A percentile compares a stretch with the other conserved stretches of the same genome.
These are phyloP conservation scores for Salinomyces thailandicus DNA, from an alignment of 2,329 filamentous ascomycete species.

Conservation along the genomic window DNA sequence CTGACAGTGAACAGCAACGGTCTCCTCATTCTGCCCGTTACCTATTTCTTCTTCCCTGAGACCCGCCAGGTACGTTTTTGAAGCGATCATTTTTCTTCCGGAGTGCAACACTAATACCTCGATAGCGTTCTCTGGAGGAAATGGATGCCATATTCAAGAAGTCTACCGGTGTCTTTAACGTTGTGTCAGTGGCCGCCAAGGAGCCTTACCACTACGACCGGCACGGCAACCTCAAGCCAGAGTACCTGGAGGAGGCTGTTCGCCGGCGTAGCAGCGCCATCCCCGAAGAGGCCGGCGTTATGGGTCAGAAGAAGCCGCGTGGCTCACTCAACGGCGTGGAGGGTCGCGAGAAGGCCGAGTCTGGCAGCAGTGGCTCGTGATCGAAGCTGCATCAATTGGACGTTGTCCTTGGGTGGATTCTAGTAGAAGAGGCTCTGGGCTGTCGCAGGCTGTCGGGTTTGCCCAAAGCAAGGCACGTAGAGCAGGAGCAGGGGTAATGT, in stretches of 20 bases:
- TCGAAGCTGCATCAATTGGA: too few relatives aligned
- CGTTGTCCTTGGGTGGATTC: too few relatives aligned
- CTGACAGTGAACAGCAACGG: constrained; percentile 43
- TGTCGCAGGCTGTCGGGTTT: too few relatives aligned
- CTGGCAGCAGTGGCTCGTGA: background rate
- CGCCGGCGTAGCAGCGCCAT: background rate
- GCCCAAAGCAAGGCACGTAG: too few relatives aligned
- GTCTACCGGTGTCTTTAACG: background rate
- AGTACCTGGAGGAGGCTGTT: background rate
- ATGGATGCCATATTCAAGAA: constrained; percentile 40
- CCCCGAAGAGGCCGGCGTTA: background rate
- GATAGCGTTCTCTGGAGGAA: constrained; percentile 53
- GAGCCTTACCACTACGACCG: background rate
- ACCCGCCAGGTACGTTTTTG: too few relatives aligned
- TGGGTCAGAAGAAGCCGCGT: background rate
- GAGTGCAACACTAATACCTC: too few relatives aligned
- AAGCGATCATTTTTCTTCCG: too few relatives aligned
- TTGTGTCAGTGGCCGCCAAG: background rate
- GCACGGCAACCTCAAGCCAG: background rate
- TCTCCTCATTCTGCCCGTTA: constrained; percentile 44
- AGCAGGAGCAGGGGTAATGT: too few relatives aligned
- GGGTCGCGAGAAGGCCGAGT: background rate
- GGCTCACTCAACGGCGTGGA: background rate
- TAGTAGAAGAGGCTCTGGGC: too few relatives aligned
- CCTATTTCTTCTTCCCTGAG: constrained; percentile 49